Evolutionary conservation across 805 yeast genomes (phyloP).

Genomic region (Candida vartiovaarae): DNA sequence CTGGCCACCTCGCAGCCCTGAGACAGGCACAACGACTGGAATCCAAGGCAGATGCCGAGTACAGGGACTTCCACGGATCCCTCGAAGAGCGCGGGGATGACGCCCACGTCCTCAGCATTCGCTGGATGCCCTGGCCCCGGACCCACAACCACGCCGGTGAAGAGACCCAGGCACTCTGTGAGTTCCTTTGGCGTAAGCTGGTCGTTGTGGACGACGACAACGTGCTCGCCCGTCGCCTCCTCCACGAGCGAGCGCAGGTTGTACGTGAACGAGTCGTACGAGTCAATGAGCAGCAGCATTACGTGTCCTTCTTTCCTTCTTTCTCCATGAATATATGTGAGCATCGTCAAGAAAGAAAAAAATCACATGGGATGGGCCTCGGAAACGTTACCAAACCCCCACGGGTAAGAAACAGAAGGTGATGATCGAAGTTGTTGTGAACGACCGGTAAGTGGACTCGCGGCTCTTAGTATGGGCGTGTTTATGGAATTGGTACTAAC

Average conservation of each 20-base stretch:
- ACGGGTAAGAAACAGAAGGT: not conserved
- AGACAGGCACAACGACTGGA: constrained; percentile 68
- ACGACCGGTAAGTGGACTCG: constrained; percentile 41
- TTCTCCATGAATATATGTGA: too few species aligned
- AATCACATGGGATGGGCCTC: not conserved
- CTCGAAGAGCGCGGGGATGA: constrained; percentile 52
- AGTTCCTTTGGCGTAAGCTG: constrained; percentile 32
- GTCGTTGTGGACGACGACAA: constrained; percentile 32
- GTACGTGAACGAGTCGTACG: constrained; percentile 92
- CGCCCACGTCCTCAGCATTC: constrained; percentile 57
- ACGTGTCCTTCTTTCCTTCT: not conserved
- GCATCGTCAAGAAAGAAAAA: too few species aligned
- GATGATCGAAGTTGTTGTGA: constrained; percentile 70
- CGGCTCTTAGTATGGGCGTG: not conserved
- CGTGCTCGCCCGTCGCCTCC: constrained; percentile 35
- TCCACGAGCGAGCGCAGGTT: constrained; percentile 63
- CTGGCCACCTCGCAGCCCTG: constrained; percentile 51
- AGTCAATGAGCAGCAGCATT: constrained; percentile 71
- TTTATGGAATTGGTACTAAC: constrained; percentile 7
- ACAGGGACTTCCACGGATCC: constrained; percentile 43
- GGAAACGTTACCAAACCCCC: not conserved
- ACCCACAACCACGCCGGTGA: constrained; percentile 79
- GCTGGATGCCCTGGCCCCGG: constrained; percentile 97
- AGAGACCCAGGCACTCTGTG: constrained; percentile 35
- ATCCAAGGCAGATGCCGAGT: constrained; percentile 89